Conservation (phyloP, 2,329 filamentous ascomycete species). For the Diaporthe citrichinensis region DNA sequence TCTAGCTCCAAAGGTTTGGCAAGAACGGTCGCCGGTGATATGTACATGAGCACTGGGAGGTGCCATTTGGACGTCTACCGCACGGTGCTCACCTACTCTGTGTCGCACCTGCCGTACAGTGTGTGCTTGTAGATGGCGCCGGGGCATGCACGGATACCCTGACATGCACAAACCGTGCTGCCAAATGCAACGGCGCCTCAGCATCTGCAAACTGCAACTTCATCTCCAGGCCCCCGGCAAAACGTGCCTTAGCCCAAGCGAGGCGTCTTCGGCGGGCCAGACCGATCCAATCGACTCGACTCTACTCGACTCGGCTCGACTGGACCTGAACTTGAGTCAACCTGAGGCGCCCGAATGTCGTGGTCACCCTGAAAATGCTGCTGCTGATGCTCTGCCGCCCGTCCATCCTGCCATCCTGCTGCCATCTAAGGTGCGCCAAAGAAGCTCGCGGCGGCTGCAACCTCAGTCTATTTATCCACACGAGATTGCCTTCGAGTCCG, state of each 20-base stretch:
- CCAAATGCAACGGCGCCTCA: slow-evolving; percentile 33
- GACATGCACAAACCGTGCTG: not conserved
- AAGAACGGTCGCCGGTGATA: not conserved
- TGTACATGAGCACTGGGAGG: not conserved
- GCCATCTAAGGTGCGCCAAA: slow-evolving; percentile 4
- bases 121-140: not conserved
- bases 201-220: slow-evolving; percentile 28
- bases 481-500: slow-evolving; percentile 30
- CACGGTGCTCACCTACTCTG: not conserved
- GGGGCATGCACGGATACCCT: slow-evolving; percentile 2
- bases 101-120: not conserved
- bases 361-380: not conserved
- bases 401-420: not conserved
- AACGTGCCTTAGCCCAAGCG: slow-evolving; percentile 27
- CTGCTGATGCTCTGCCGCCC: slow-evolving; percentile 3
- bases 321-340: slow-evolving; percentile 7
- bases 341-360: not conserved
- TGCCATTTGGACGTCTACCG: not conserved
- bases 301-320: slow-evolving; percentile 2
- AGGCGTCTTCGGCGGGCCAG: slow-evolving; percentile 28
- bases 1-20: not conserved
- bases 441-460: slow-evolving; percentile 29
- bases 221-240: slow-evolving; percentile 30
- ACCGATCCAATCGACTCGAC: slow-evolving; percentile 28
- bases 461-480: slow-evolving; percentile 28